These are phyloP conservation scores for Ephemerocybe angulata DNA, from an alignment of 768 basidiomycete species.

Conservation along the genomic window DNA sequence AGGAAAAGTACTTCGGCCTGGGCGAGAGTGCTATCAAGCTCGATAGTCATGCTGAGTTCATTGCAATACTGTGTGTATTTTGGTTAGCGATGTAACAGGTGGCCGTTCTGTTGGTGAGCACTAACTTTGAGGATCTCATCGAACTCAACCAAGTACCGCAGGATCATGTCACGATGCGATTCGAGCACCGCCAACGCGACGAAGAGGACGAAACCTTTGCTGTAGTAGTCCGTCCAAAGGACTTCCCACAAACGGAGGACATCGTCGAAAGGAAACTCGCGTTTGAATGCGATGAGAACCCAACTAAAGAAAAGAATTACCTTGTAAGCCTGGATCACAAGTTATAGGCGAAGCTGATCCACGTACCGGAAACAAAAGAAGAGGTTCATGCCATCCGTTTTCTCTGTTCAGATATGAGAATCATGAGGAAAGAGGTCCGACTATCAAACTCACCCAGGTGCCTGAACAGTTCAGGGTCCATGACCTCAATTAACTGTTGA, in stretches of 20 bases:
- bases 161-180: slow-evolving; percentile 91
- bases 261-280: slow-evolving; percentile 92
- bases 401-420: slow-evolving; percentile 45
- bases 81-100: slow-evolving; percentile 5
- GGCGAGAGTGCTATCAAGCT: slow-evolving; percentile 90
- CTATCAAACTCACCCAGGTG: slow-evolving; percentile 62
- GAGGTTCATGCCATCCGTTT: slow-evolving; percentile 85
- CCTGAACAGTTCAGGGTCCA: slow-evolving; percentile 94
- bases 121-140: slow-evolving; percentile 74
- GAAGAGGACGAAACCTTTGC: slow-evolving; percentile 85
- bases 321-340: background rate
- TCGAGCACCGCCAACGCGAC: slow-evolving; percentile 92
- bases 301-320: slow-evolving; percentile 45
- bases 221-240: slow-evolving; percentile 89
- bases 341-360: background rate
- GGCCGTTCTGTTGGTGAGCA: background rate
- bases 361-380: slow-evolving; percentile 97
- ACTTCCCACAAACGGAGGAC: slow-evolving; percentile 93
- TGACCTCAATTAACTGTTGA: slow-evolving; percentile 85
- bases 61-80: slow-evolving; percentile 68
- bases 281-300: slow-evolving; percentile 92
- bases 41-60: slow-evolving; percentile 94
- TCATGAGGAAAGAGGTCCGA: background rate
- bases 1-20: slow-evolving; percentile 97
- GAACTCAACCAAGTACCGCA: slow-evolving; percentile 94